phyloP scores from a whole-genome alignment of 2,329 filamentous ascomycete species.

The Sporothrix inflata region DNA sequence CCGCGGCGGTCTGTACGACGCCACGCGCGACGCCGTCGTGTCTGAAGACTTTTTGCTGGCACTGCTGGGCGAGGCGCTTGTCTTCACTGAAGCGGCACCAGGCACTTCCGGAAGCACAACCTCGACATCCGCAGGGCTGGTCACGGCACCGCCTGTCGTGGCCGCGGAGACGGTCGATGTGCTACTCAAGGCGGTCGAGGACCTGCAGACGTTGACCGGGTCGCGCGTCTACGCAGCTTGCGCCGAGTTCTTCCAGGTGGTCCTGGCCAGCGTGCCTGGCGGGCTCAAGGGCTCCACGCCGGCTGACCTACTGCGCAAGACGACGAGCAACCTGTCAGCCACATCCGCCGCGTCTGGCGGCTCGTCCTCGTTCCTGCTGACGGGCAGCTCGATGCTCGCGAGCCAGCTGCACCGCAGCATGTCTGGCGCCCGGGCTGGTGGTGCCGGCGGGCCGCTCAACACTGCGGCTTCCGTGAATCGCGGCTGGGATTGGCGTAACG shows the following conservation, averaged over 20 bases:
- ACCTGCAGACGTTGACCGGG: constrained; percentile 72
- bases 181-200: constrained; percentile 77
- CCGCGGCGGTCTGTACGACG: constrained; percentile 85
- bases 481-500: constrained; percentile 61
- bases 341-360: background rate
- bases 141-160: constrained; percentile 46
- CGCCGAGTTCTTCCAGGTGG: constrained; percentile 76
- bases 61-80: constrained; percentile 79
- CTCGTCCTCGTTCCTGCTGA: constrained; percentile 66
- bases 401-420: constrained; percentile 65
- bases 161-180: constrained; percentile 73
- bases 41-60: constrained; percentile 85
- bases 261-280: constrained; percentile 69
- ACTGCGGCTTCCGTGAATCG: constrained; percentile 41
- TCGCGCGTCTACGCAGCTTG: constrained; percentile 72
- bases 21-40: constrained; percentile 77
- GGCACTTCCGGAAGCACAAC: background rate
- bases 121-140: background rate
- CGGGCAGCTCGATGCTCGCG: constrained; percentile 72
- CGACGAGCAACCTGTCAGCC: constrained; percentile 45
- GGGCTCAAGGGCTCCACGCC: constrained; percentile 62
- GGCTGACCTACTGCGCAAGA: constrained; percentile 64
- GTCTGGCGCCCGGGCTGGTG: constrained; percentile 53
- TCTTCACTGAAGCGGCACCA: constrained; percentile 64
- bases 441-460: constrained; percentile 49